phyloP scores from a whole-genome alignment of 257 asterid genomes.

The Pogostemon cablin region DNA sequence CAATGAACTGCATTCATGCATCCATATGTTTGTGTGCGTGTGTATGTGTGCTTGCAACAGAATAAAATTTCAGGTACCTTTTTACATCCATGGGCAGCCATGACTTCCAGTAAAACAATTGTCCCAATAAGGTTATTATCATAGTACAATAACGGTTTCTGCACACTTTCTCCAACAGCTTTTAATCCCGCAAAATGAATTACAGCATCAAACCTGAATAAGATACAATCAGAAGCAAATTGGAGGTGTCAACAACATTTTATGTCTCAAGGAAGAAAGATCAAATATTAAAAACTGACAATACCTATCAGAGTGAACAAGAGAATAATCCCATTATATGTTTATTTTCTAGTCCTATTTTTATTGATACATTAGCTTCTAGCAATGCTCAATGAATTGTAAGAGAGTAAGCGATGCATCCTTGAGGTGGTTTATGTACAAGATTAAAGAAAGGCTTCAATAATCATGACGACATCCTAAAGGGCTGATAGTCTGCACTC shows the following conservation, averaged over 20 bases:
- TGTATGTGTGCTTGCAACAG: not conserved
- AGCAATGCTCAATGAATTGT: not conserved
- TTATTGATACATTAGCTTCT: not conserved
- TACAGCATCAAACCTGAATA: conserved; percentile 83
- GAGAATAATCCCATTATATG: not conserved
- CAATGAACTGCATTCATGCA: not conserved
- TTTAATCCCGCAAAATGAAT: conserved; percentile 96
- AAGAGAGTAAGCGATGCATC: not conserved
- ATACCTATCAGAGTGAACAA: not conserved
- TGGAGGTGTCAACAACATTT: conserved; percentile 24
- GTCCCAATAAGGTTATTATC: conserved; percentile 86
- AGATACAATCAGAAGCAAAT: conserved; percentile 19
- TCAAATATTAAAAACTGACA: not conserved
- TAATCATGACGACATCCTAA: not conserved
- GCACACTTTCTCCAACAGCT: conserved; percentile 97
- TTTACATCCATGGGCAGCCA: conserved; percentile 92
- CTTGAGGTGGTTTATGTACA: not conserved
- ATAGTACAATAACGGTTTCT: conserved; percentile 78
- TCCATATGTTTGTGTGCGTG: not conserved
- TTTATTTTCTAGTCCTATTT: not conserved
- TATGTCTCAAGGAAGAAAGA: conserved; percentile 8
- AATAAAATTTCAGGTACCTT: conserved; percentile 42
- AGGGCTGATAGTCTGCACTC: conserved; percentile 1
- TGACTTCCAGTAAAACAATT: conserved; percentile 75
- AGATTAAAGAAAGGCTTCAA: not conserved